Conservation (phyloP, 176 grass and related monocot genomes). For the Phyllostachys edulis region DNA sequence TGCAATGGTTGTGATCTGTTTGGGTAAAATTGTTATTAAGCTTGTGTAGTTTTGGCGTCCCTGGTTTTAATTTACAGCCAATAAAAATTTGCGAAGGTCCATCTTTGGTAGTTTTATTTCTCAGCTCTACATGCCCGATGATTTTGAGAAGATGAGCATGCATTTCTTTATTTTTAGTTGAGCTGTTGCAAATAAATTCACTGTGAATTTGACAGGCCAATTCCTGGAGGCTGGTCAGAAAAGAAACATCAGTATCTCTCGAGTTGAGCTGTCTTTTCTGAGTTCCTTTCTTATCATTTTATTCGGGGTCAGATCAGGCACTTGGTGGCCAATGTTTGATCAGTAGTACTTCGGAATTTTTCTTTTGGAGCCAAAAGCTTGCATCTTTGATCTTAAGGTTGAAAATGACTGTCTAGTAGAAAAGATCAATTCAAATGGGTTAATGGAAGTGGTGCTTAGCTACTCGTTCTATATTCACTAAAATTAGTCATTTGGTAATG, state of each 20-base stretch:
- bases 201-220: too few relatives aligned
- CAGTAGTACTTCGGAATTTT: not conserved
- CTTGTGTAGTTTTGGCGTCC: not conserved
- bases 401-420: slow-evolving; percentile 19
- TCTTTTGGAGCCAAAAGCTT: not conserved
- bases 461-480: not conserved
- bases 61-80: not conserved
- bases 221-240: slow-evolving; percentile 9
- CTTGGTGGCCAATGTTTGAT: not conserved
- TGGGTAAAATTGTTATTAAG: not conserved
- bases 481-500: not conserved
- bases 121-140: not conserved
- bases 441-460: not conserved
- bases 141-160: not conserved
- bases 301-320: not conserved
- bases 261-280: slow-evolving; percentile 42
- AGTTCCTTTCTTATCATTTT: not conserved
- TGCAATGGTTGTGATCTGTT: not conserved
- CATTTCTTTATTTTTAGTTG: not conserved
- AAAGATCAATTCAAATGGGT: slow-evolving; percentile 19
- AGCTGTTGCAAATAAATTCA: not conserved
- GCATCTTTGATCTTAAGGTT: not conserved
- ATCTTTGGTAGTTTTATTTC: not conserved
- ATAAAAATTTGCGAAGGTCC: not conserved
- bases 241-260: slow-evolving; percentile 22